Percentiles rank a stretch among this genome's conserved stretches.
phyloP scores from a whole-genome alignment of 108 stramenopile genomes.

The Nitzschia palea region DNA sequence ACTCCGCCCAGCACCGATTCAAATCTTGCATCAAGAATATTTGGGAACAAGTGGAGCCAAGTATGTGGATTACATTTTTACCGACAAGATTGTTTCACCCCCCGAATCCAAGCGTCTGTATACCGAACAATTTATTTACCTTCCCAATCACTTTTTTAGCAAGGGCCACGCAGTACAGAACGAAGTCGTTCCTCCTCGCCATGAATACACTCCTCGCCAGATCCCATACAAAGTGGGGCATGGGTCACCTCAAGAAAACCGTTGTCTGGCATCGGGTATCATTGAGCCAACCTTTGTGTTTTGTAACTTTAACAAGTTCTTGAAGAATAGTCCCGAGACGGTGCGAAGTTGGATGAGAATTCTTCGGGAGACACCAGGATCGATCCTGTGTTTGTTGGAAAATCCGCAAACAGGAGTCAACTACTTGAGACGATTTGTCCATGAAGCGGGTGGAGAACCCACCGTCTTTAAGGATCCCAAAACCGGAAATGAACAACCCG shows the following conservation, averaged over 20 bases:
- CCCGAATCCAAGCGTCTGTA: constrained; percentile 53
- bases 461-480: constrained; percentile 11
- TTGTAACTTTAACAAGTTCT: constrained; percentile 87
- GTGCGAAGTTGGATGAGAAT: constrained; percentile 79
- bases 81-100: constrained; percentile 68
- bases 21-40: constrained; percentile 86
- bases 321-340: constrained; percentile 86
- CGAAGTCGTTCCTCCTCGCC: constrained; percentile 57
- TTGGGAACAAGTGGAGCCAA: constrained; percentile 79
- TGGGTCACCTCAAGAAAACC: constrained; percentile 77
- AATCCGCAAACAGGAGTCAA: constrained; percentile 63
- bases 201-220: constrained; percentile 55
- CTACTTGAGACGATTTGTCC: constrained; percentile 68
- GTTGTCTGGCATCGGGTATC: constrained; percentile 46
- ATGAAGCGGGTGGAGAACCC: constrained; percentile 48
- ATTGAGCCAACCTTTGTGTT: constrained; percentile 62
- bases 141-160: constrained; percentile 85
- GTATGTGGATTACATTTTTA: constrained; percentile 81
- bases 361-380: constrained; percentile 72
- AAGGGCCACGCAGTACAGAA: constrained; percentile 82
- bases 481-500: constrained; percentile 18
- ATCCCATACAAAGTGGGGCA: constrained; percentile 60
- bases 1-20: constrained; percentile 73
- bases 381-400: constrained; percentile 78
- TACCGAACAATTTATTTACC: constrained; percentile 79